Evolutionary conservation across 768 basidiomycete genomes (phyloP).

Genomic region (Myochromella boudieri): DNA sequence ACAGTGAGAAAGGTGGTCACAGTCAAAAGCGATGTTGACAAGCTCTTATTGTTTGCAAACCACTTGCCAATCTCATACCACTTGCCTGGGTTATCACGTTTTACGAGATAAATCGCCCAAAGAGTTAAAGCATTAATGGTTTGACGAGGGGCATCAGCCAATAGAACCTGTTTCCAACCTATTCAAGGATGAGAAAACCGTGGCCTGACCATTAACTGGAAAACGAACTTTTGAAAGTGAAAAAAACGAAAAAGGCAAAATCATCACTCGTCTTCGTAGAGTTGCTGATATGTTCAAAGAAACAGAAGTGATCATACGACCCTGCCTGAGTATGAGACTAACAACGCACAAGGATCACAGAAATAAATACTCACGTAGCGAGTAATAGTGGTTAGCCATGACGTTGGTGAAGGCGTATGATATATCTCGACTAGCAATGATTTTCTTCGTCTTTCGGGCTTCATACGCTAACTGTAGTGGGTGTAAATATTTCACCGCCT

Average conservation of each 20-base stretch:
- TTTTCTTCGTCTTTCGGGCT: slow-evolving; percentile 86
- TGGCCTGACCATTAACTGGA: background rate
- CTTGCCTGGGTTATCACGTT: slow-evolving; percentile 35
- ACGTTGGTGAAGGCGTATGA: slow-evolving; percentile 98
- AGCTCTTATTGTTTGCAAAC: slow-evolving; percentile 64
- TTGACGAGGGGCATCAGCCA: slow-evolving; percentile 97
- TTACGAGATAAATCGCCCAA: slow-evolving; percentile 74
- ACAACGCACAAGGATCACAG: slow-evolving; percentile 1
- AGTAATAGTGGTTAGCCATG: slow-evolving; percentile 96
- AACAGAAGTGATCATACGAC: slow-evolving; percentile 96
- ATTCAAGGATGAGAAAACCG: slow-evolving; percentile 3
- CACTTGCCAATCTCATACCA: slow-evolving; percentile 80
- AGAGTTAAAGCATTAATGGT: slow-evolving; percentile 97
- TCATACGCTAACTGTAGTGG: slow-evolving; percentile 80
- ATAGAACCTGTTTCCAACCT: slow-evolving; percentile 86
- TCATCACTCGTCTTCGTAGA: slow-evolving; percentile 97
- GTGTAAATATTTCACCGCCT: slow-evolving; percentile 3
- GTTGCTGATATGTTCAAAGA: slow-evolving; percentile 94
- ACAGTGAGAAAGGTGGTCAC: slow-evolving; percentile 91
- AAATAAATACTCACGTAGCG: slow-evolving; percentile 66
- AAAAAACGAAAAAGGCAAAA: slow-evolving; percentile 99
- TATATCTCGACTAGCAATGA: slow-evolving; percentile 94
- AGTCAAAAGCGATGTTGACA: slow-evolving; percentile 81
- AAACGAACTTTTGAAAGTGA: slow-evolving; percentile 92
- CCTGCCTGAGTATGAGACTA: slow-evolving; percentile 42